A percentile compares a stretch with the other conserved stretches of the same genome.
Conservation (phyloP, 1,284 basidiomycete genomes). For the Apiotrichum akiyoshidainum region DNA sequence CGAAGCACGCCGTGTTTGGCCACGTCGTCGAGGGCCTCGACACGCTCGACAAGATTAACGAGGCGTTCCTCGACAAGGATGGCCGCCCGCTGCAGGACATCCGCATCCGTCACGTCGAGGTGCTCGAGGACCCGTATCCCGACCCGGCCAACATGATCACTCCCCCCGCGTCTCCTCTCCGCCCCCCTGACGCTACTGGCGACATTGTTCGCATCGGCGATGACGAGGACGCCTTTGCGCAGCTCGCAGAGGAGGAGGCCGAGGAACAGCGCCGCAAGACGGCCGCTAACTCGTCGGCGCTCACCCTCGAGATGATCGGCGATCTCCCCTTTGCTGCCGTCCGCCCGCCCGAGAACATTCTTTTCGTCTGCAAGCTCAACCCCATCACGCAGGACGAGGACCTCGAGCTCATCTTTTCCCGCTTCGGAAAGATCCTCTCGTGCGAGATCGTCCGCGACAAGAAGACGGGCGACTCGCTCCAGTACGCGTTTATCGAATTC, state of each 20-base stretch:
- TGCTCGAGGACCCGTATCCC: constrained; percentile 92
- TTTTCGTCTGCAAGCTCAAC: constrained; percentile 99
- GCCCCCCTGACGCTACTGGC: constrained; percentile 65
- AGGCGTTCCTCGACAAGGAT: constrained; percentile 81
- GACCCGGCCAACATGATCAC: constrained; percentile 75
- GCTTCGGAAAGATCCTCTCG: constrained; percentile 92
- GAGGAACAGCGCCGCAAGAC: constrained; percentile 74
- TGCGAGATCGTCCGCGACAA: constrained; percentile 97
- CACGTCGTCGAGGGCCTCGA: constrained; percentile 92
- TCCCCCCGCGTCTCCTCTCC: constrained; percentile 63
- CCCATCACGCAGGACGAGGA: constrained; percentile 93
- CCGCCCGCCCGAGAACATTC: constrained; percentile 93
- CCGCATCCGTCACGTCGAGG: constrained; percentile 84
- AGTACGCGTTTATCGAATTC: constrained; percentile 99
- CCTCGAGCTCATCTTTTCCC: constrained; percentile 92
- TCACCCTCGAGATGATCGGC: constrained; percentile 98
- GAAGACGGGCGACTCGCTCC: constrained; percentile 89
- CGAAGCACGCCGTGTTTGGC: constrained; percentile 93
- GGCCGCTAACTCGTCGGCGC: constrained; percentile 84
- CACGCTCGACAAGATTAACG: constrained; percentile 87
- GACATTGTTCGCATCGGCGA: constrained; percentile 73
- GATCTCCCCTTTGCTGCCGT: constrained; percentile 98
- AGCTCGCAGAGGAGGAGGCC: constrained; percentile 68
- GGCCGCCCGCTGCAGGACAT: constrained; percentile 90
- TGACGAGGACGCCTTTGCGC: constrained; percentile 72